These are phyloP conservation scores for Eutrema yunnanense DNA, from an alignment of 345 rosid genomes.

Conservation along the genomic window DNA sequence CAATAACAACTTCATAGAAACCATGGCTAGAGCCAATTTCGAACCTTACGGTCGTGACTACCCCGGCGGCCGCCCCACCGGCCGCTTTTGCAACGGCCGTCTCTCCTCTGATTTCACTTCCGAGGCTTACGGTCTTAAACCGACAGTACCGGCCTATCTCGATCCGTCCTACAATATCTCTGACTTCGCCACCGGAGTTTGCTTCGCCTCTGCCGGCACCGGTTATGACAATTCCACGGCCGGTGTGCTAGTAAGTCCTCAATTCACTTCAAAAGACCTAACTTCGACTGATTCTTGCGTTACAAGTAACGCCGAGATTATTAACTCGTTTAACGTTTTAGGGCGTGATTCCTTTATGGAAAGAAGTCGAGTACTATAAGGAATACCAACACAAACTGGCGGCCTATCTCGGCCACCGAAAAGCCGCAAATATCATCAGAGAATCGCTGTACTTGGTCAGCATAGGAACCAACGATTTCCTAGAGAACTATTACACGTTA, in stretches of 20 bases:
- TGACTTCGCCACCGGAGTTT: conserved; percentile 57
- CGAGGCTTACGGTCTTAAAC: conserved; percentile 50
- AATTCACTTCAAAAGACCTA: not conserved
- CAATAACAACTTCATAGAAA: conserved; percentile 51
- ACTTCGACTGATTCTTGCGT: not conserved
- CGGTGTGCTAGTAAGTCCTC: conserved; percentile 42
- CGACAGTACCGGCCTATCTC: conserved; percentile 50
- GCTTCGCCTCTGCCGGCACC: conserved; percentile 58
- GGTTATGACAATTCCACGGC: conserved; percentile 63
- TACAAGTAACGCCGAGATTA: not conserved
- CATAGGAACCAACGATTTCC: conserved; percentile 62
- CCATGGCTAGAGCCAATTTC: conserved; percentile 49
- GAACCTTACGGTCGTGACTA: conserved; percentile 62
- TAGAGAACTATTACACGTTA: conserved; percentile 52
- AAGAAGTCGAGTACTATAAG: conserved; percentile 47
- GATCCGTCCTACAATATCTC: conserved; percentile 45
- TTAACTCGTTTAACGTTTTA: conserved; percentile 4
- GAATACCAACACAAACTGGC: conserved; percentile 43
- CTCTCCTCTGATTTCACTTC: conserved; percentile 50
- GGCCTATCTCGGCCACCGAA: conserved; percentile 34
- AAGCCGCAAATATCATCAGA: conserved; percentile 28
- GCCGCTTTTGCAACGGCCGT: conserved; percentile 62
- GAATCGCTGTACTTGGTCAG: conserved; percentile 46
- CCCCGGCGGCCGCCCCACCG: conserved; percentile 42
- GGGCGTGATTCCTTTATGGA: conserved; percentile 62